Percentiles rank a stretch among this genome's conserved stretches.
Evolutionary conservation across 139 green algal genomes (phyloP).

Genomic region (Prasinococcaceae sp.): DNA sequence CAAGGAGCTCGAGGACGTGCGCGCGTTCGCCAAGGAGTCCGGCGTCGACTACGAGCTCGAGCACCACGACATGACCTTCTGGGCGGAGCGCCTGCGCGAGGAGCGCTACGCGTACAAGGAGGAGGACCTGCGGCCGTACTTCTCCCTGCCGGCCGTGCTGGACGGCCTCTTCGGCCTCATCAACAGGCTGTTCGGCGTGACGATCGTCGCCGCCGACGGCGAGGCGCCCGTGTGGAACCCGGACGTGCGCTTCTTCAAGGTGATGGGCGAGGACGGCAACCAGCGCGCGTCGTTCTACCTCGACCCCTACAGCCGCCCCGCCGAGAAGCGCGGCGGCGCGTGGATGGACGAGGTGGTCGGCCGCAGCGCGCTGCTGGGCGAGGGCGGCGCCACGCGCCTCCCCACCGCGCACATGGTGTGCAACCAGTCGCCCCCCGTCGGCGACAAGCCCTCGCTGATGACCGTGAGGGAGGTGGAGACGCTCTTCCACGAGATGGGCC

Average conservation of each 20-base stretch:
- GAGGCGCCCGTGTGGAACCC: constrained; percentile 70
- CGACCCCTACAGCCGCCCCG: constrained; percentile 79
- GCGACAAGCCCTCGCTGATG: constrained; percentile 79
- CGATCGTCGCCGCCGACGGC: constrained; percentile 66
- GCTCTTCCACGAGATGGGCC: constrained; percentile 86
- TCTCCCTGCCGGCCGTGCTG: constrained; percentile 75
- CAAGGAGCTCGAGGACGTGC: constrained; percentile 63
- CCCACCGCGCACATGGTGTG: constrained; percentile 93
- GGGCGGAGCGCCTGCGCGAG: constrained; percentile 65
- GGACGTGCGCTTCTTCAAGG: constrained; percentile 78
- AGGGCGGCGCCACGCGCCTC: constrained; percentile 51
- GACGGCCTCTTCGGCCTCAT: constrained; percentile 76
- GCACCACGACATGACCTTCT: constrained; percentile 83
- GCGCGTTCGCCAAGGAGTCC: constrained; percentile 29
- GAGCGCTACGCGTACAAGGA: constrained; percentile 58
- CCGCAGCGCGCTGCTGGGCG: constrained; percentile 29
- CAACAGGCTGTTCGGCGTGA: constrained; percentile 70
- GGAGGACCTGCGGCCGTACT: constrained; percentile 87
- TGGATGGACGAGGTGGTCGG: constrained; percentile 85
- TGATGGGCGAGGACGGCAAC: constrained; percentile 34
- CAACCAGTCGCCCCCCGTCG: constrained; percentile 82
- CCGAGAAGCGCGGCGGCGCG: constrained; percentile 87
- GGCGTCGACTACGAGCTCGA: constrained; percentile 15
- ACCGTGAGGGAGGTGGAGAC: constrained; percentile 92
- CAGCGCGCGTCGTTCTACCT: constrained; percentile 86